Percentiles rank a stretch among this genome's conserved stretches.
These are phyloP conservation scores for Batkoa obscura DNA, from an alignment of 371 early-diverging fungal species.

Conservation along the genomic window DNA sequence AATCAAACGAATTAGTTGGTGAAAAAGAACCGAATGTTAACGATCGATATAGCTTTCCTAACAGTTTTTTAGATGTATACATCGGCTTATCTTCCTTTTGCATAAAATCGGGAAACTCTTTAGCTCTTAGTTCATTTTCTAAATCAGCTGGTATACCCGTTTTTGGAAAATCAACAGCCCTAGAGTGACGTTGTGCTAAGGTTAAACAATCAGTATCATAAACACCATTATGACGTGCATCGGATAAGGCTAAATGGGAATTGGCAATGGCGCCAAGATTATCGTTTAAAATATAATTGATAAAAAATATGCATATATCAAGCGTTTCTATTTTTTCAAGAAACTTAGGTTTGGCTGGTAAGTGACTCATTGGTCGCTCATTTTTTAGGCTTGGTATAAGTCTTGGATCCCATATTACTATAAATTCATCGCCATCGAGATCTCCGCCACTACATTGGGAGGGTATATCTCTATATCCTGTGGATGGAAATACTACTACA, in stretches of 20 bases:
- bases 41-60: conserved; percentile 39
- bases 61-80: conserved; percentile 33
- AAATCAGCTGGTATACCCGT: conserved; percentile 34
- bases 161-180: conserved; percentile 49
- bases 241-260: conserved; percentile 53
- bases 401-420: conserved; percentile 42
- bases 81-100: conserved; percentile 29
- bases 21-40: conserved; percentile 2
- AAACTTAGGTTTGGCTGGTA: conserved; percentile 14
- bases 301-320: conserved; percentile 45
- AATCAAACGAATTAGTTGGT: conserved; percentile 12
- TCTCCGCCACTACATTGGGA: conserved; percentile 70
- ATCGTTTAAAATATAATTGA: conserved; percentile 47
- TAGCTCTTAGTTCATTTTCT: conserved; percentile 20
- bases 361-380: conserved; percentile 43
- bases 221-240: conserved; percentile 25
- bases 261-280: conserved; percentile 60
- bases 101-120: conserved; percentile 62
- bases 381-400: conserved; percentile 26
- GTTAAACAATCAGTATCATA: conserved; percentile 25
- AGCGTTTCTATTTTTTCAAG: conserved; percentile 23
- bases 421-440: conserved; percentile 64
- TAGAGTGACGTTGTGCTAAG: conserved; percentile 46
- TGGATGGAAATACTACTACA: conserved; percentile 59
- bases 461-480: conserved; percentile 49